Percentiles rank a stretch among this genome's conserved stretches.
Evolutionary conservation across 768 basidiomycete species (phyloP).

Genomic region (Hypholoma sublateritium): DNA sequence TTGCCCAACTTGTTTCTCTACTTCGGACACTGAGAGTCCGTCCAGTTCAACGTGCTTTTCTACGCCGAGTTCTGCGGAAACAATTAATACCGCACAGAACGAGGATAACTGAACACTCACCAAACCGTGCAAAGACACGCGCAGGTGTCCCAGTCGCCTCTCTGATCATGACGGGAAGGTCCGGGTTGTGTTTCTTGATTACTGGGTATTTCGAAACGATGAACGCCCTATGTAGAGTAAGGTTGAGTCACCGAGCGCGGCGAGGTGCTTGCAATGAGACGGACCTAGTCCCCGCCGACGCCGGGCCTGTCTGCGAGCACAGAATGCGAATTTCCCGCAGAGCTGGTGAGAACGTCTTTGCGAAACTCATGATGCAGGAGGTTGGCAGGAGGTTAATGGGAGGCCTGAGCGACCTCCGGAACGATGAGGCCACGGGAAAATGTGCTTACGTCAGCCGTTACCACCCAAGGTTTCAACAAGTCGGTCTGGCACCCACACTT

Average conservation of each 20-base stretch:
- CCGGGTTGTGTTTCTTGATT: slow-evolving; percentile 82
- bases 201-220: slow-evolving; percentile 70
- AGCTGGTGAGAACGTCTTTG: slow-evolving; percentile 74
- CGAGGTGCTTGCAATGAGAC: slow-evolving; percentile 14
- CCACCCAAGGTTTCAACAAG: slow-evolving; percentile 32
- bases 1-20: slow-evolving; percentile 68
- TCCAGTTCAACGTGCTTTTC: slow-evolving; percentile 84
- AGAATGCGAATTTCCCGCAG: slow-evolving; percentile 80
- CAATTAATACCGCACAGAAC: slow-evolving; percentile 5
- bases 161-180: slow-evolving; percentile 81
- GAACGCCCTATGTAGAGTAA: slow-evolving; percentile 61
- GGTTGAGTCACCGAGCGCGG: slow-evolving; percentile 2
- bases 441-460: slow-evolving; percentile 36
- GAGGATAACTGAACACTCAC: slow-evolving; percentile 44
- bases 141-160: slow-evolving; percentile 81
- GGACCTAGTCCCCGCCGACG: slow-evolving; percentile 81
- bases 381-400: slow-evolving; percentile 26
- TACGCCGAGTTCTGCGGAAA: slow-evolving; percentile 64
- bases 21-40: slow-evolving; percentile 68
- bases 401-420: slow-evolving; percentile 8
- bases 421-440: slow-evolving; percentile 8
- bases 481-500: slow-evolving; percentile 25
- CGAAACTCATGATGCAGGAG: slow-evolving; percentile 54
- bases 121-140: slow-evolving; percentile 82
- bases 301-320: slow-evolving; percentile 73